Percentiles rank a stretch among this genome's conserved stretches.
Evolutionary conservation across 768 basidiomycete genomes (phyloP).

Genomic region (Tylopilus plumbeoviolaceoides): DNA sequence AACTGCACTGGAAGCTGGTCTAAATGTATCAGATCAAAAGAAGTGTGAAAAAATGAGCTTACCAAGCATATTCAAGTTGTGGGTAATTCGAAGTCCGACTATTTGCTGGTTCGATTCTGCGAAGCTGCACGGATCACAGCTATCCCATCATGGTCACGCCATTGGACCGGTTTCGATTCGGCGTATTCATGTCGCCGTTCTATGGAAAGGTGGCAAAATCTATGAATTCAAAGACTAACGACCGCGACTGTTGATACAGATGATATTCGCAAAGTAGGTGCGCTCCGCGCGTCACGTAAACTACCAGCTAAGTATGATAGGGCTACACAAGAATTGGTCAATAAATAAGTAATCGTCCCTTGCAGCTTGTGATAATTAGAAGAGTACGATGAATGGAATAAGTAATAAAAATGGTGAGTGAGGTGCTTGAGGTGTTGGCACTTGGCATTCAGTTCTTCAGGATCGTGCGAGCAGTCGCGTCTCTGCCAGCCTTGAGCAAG

Average conservation of each 20-base stretch:
- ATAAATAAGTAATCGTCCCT: slow-evolving; percentile 27
- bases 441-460: slow-evolving; percentile 32
- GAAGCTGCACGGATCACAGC: too few relatives aligned
- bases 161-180: background rate
- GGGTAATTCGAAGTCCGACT: background rate
- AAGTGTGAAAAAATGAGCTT: too few relatives aligned
- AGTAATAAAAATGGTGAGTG: slow-evolving; percentile 15
- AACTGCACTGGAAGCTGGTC: too few relatives aligned
- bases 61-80: too few relatives aligned
- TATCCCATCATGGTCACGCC: background rate
- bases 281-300: slow-evolving; percentile 4
- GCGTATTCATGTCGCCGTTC: background rate
- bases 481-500: slow-evolving; percentile 85
- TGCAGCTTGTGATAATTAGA: background rate
- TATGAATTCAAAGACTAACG: background rate
- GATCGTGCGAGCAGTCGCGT: slow-evolving; percentile 71
- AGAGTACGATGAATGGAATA: background rate
- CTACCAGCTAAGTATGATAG: slow-evolving; percentile 14
- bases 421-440: background rate
- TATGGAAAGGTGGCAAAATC: background rate
- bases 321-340: slow-evolving; percentile 25
- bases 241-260: slow-evolving; percentile 17
- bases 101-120: background rate
- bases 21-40: too few relatives aligned
- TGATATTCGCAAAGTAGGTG: slow-evolving; percentile 8